Conservation (phyloP, 2,329 filamentous ascomycete genomes). For the Pseudogymnoascus sp. region DNA sequence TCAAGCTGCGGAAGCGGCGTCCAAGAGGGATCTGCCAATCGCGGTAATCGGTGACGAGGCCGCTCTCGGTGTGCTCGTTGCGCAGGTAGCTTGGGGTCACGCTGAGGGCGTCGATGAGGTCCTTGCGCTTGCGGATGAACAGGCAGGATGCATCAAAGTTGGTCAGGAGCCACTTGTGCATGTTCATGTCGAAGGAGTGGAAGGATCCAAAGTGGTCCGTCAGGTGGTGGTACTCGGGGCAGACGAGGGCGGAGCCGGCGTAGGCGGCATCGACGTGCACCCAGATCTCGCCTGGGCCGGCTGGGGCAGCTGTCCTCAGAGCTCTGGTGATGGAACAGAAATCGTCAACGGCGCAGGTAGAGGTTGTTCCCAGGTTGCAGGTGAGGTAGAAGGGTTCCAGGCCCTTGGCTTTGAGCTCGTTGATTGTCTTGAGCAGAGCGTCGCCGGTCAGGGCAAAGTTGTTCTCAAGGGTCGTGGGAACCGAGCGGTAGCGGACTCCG, state of each 20-base stretch:
- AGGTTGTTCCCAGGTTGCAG: conserved; percentile 75
- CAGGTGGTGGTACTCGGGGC: conserved; percentile 70
- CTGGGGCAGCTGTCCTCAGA: conserved; percentile 31
- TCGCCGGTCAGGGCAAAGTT: conserved; percentile 63
- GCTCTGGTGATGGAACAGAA: conserved; percentile 40
- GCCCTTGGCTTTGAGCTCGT: conserved; percentile 56
- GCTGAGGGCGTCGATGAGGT: conserved; percentile 72
- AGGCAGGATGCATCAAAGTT: conserved; percentile 84
- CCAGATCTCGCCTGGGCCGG: conserved; percentile 56
- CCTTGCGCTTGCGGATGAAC: conserved; percentile 64
- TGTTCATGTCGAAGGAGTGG: conserved; percentile 89
- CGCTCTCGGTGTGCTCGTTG: conserved; percentile 72
- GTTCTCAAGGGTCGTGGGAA: conserved; percentile 53
- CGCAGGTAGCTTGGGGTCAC: conserved; percentile 75
- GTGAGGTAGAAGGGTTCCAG: conserved; percentile 83
- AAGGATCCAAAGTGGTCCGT: conserved; percentile 55
- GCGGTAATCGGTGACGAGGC: conserved; percentile 85
- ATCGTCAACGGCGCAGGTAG: conserved; percentile 80
- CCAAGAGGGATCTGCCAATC: conserved; percentile 97
- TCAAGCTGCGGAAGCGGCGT: conserved; percentile 76
- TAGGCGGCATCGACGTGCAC: conserved; percentile 92
- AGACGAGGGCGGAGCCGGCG: conserved; percentile 75
- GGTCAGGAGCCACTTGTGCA: conserved; percentile 95
- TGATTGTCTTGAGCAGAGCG: conserved; percentile 52
- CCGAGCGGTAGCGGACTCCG: conserved; percentile 69